Evolutionary conservation across 805 yeast species (phyloP), one percentile per base, ranked within the genome.

Genomic region (Kurtzmaniella fragi): DNA sequence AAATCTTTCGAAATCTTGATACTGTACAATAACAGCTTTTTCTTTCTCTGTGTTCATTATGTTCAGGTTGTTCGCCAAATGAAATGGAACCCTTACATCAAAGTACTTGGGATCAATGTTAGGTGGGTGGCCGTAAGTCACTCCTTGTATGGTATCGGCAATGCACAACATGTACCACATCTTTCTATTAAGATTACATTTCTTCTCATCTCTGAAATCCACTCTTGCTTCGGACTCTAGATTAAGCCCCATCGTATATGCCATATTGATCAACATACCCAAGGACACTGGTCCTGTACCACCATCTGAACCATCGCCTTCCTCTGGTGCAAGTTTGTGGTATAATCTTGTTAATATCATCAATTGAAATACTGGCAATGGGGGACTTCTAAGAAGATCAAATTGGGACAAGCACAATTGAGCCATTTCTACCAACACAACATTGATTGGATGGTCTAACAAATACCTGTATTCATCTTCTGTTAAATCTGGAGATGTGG

Each of bases 261-360:
- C 85, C 80, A 81, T 78, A 47, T 80, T 86, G 10, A 79, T 61
- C 23, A 81, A 62, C 63, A 78, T 69, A 1, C 81, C 79, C 14
- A 73, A 56, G 37, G 71, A 64, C 5, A 78, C 70, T 49, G 76
- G 82, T 2, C 78, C 71, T 31, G 75, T 76, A 20, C 80, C 81
- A 38, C 80, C 84, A 53, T 78, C 85, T 3, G 67, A 64, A 1
- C 74, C 70, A 49, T 77, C 82, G 14, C 82, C 83, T 47, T 76
- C 79, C 44, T 72, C 78, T 0, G 81, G 80, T 0, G 78, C 61
- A 39, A 56, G 64, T 39, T 59, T 67, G 44, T 61, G 75, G 51
- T 78, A 80, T 25, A 77, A 55, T 44, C 78, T 66, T 67, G 78
- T 67, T 41, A 75, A 58, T 31, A 77, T 46, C 11, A 76, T 67